phyloP scores from a whole-genome alignment of 371 early-diverging fungal species.

The Gilbertella persicaria region DNA sequence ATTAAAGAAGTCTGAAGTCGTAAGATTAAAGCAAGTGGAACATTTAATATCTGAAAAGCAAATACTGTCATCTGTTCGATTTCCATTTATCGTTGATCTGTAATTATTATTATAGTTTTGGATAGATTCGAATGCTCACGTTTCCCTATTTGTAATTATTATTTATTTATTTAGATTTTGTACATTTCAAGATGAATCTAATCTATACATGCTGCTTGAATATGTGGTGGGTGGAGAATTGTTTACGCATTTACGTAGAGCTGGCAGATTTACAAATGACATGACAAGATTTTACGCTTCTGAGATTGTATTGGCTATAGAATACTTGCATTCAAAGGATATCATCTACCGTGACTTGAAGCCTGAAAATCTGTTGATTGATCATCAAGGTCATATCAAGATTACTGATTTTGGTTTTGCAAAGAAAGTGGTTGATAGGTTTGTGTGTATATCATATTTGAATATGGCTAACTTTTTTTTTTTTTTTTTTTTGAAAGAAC shows the following conservation, averaged over 20 bases:
- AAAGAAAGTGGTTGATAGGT: slow-evolving; percentile 55
- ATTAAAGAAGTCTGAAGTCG: slow-evolving; percentile 89
- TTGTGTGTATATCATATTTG: background rate
- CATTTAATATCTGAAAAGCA: slow-evolving; percentile 35
- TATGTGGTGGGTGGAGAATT: slow-evolving; percentile 91
- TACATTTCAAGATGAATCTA: slow-evolving; percentile 80
- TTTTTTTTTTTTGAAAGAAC: slow-evolving; percentile 50
- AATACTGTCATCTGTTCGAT: slow-evolving; percentile 29
- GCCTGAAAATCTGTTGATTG: slow-evolving; percentile 86
- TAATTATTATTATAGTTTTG: too few species aligned
- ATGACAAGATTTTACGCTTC: slow-evolving; percentile 72
- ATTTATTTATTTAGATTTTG: slow-evolving; percentile 40
- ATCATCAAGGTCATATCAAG: slow-evolving; percentile 85
- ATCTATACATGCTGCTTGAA: slow-evolving; percentile 87
- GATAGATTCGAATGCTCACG: too few species aligned
- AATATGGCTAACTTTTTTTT: background rate
- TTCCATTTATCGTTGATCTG: slow-evolving; percentile 45
- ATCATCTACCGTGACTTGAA: slow-evolving; percentile 88
- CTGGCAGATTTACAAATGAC: slow-evolving; percentile 80
- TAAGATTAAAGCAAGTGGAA: slow-evolving; percentile 82
- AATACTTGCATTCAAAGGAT: slow-evolving; percentile 80
- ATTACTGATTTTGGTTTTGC: slow-evolving; percentile 97
- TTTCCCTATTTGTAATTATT: too few species aligned
- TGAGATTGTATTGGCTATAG: slow-evolving; percentile 66
- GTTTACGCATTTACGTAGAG: slow-evolving; percentile 84